Evolutionary conservation across 192 early-diverging fungal genomes (phyloP).

Genomic region (Backusella tarrabulga): DNA sequence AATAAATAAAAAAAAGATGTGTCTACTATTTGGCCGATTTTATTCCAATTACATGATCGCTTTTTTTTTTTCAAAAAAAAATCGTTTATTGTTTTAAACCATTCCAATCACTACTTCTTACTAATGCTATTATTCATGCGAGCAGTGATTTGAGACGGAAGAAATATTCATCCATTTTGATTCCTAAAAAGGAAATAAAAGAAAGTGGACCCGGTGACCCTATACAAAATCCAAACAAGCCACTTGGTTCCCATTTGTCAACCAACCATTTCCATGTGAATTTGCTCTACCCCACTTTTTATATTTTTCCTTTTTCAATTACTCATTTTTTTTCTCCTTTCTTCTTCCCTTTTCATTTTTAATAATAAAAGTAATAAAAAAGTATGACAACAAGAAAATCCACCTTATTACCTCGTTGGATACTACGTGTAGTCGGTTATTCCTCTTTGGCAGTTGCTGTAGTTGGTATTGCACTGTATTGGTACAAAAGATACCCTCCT

Average conservation of each 20-base stretch:
- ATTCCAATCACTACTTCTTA: not conserved
- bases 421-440: slow-evolving; percentile 29
- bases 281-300: not conserved
- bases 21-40: too few species aligned
- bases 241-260: not conserved
- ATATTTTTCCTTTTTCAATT: slow-evolving; percentile 14
- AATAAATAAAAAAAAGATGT: too few species aligned
- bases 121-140: not conserved
- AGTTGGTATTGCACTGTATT: slow-evolving; percentile 19
- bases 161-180: not conserved
- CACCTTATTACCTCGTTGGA: slow-evolving; percentile 18
- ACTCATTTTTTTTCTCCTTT: slow-evolving; percentile 9
- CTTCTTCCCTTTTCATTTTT: slow-evolving; percentile 5
- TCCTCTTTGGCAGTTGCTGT: slow-evolving; percentile 28
- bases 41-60: too few species aligned
- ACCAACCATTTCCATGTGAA: slow-evolving; percentile 5
- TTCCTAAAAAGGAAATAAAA: not conserved
- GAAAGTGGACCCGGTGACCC: not conserved
- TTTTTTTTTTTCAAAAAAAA: too few species aligned
- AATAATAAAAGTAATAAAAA: not conserved
- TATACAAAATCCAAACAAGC: not conserved
- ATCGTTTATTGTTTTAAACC: too few species aligned
- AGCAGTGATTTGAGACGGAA: not conserved
- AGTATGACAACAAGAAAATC: not conserved
- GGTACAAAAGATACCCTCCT: slow-evolving; percentile 15